Base-by-base conservation (phyloP, 441 rosid genomes). In the Pelargonium fulgidum region DNA sequence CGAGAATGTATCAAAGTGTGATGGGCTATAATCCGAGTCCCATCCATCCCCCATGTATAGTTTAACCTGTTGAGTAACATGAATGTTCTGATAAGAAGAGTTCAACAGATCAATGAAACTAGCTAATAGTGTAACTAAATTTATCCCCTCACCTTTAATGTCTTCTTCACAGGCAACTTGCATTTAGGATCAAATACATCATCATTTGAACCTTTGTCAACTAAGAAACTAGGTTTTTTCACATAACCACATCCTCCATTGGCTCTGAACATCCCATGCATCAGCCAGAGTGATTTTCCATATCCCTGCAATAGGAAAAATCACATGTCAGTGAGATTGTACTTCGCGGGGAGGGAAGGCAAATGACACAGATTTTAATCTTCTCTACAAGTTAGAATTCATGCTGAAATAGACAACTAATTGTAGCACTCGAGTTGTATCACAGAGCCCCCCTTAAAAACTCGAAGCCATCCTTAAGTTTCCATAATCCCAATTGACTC, bases 211-310 rank as follows among this genome's bases (percentile, higher is more conserved):
- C 84, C 86, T 65, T 74, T 76, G 66, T 73, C 67, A 81, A 83
- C 80, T 63, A 87, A 72, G 75, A 84, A 82, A 39, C 79, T 74
- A 64, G 92, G 96, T 66, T 90, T 90, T 66, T 85, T 88, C 63
- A 88, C 79, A 66, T 85, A 90, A 6, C 94, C 94, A 54, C 94
- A 85, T 44, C 82, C 81, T 11, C 92, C 94, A 68, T 90, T 90
- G 72, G 81, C 92, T 80, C 73, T 82, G 68, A 90, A 90, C 94
- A 88, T 79, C 19, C 92, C 92, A 79, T 88, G 85, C 96, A 90
- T 90, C 33, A 78, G 76, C 89, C 87, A 81, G 6, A 90, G 84
- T 68, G 70, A 64, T 75, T 72, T 88, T 66, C 84, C 88, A 64
- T 77, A 68, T 56, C 91, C 85, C 92, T 86, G 75, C 33, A 8